Evolutionary conservation across 345 rosid genomes (phyloP).

Genomic region (Ricinus communis): DNA sequence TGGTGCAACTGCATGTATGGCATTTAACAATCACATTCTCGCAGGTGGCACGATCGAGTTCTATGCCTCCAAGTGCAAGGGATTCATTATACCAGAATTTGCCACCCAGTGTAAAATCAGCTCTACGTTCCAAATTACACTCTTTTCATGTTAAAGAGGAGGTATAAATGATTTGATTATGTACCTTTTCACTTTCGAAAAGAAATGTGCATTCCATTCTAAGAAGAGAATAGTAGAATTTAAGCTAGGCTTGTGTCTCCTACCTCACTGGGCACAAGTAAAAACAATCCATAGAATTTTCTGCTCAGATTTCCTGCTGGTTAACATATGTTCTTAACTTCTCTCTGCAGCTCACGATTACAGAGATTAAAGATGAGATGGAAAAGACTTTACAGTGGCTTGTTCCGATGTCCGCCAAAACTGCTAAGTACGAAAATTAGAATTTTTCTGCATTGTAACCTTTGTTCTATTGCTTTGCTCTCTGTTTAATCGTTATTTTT

Average conservation of each 20-base stretch:
- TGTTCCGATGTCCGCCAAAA: constrained; percentile 73
- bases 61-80: constrained; percentile 62
- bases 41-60: constrained; percentile 72
- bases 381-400: constrained; percentile 87
- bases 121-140: constrained; percentile 58
- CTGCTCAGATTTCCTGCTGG: neutral
- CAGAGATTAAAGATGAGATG: constrained; percentile 74
- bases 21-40: neutral
- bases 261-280: neutral
- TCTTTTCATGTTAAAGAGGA: constrained; percentile 53
- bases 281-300: neutral
- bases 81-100: constrained; percentile 64
- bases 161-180: constrained; percentile 38
- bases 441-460: neutral
- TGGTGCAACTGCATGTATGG: neutral
- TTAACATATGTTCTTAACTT: constrained; percentile 7
- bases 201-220: neutral
- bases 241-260: neutral
- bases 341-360: constrained; percentile 48
- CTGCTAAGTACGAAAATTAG: constrained; percentile 61
- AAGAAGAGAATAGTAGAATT: neutral
- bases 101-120: constrained; percentile 61
- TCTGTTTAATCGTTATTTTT: neutral
- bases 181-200: neutral
- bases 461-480: neutral